These are phyloP conservation scores for Backusella luteola DNA, from an alignment of 192 early-diverging fungal genomes.

Conservation along the genomic window DNA sequence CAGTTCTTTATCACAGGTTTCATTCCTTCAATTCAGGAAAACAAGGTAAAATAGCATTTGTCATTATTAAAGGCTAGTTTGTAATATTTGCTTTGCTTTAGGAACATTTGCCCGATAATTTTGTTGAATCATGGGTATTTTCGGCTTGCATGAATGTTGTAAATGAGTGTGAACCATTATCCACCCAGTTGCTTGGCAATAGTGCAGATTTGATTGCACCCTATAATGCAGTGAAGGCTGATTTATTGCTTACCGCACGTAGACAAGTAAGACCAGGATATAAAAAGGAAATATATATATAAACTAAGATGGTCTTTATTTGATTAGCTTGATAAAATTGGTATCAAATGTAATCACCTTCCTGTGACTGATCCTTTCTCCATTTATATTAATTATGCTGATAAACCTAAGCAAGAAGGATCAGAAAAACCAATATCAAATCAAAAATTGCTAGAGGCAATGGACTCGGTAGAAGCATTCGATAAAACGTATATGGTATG, in stretches of 20 bases:
- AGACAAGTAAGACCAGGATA: conserved; percentile 59
- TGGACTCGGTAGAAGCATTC: conserved; percentile 59
- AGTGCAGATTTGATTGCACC: conserved; percentile 43
- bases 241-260: conserved; percentile 71
- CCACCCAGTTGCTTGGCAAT: conserved; percentile 39
- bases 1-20: conserved; percentile 75
- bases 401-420: conserved; percentile 33
- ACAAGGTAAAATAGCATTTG: conserved; percentile 47
- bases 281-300: neutral
- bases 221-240: conserved; percentile 75
- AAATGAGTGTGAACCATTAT: conserved; percentile 75
- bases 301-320: neutral
- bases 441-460: conserved; percentile 57
- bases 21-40: conserved; percentile 68
- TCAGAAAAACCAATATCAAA: conserved; percentile 54
- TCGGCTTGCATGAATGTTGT: conserved; percentile 76
- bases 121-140: conserved; percentile 81
- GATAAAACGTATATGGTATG: conserved; percentile 74
- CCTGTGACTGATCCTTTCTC: conserved; percentile 53
- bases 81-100: neutral
- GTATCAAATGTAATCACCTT: conserved; percentile 55
- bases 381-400: conserved; percentile 43
- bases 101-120: conserved; percentile 55
- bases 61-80: neutral
- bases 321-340: conserved; percentile 71